Evolutionary conservation across 2,329 filamentous ascomycete species (phyloP), one percentile per base, ranked within the genome.

Genomic region (Sporothrix globosa): DNA sequence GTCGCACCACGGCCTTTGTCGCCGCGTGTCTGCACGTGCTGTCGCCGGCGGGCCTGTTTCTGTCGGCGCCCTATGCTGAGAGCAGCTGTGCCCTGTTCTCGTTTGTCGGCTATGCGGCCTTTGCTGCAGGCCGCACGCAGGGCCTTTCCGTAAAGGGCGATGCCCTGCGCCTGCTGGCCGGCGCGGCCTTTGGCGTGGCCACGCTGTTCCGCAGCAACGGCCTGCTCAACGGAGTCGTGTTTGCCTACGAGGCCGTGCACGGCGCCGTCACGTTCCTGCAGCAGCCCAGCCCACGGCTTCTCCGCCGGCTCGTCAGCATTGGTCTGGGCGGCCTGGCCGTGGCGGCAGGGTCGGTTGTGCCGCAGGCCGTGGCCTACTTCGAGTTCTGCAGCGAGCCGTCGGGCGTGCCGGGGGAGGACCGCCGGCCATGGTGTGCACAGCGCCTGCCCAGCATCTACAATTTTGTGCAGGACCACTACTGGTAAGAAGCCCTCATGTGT

Each of bases 381-480:
- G 85, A 87, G 53, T 97, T 90, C 78, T 97, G 93, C 76, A 72
- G 74, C 50, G 70, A 72, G 34, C 74, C 77, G 21, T 76, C 77
- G 10, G 72, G 70, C 7, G 53, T 73, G 9, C 72, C 71, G 0
- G 69, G 69, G 56, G 75, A 75, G 9, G 76, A 76, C 52, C 72
- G 82, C 69, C 83, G 92, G 70, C 86, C 88, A 4, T 99, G 96
- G 96, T 99, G 96, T 78, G 77, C 80, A 24, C 84, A 82, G 21
- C 78, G 81, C n/a, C 73, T 94, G 14, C 96, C 96, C 4, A 97
- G 93, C 78, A 94, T 99, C 72, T 98, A 97, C 80, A 86, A 88
- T 0, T 98, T 91, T 83, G 95, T 98, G 2, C 96, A 99, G 78
- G 84, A 85, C 60, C 84, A 92, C 76, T 98, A 99, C 80, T 99